Base-by-base conservation (phyloP, 176 grass and related monocot genomes). In the Poa pratensis region DNA sequence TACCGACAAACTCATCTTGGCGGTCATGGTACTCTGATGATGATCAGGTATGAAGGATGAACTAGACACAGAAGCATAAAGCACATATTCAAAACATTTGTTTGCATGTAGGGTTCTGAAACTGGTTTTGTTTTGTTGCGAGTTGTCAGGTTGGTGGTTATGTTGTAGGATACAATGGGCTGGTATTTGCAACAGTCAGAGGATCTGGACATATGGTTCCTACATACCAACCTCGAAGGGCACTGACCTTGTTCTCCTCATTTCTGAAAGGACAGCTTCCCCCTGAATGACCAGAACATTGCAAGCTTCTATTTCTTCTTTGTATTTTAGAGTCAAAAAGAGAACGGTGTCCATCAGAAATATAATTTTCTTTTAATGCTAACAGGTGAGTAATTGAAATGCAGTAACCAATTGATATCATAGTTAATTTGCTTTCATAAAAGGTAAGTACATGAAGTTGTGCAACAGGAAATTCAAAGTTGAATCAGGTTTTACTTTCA, bases 161-260 rank as follows among this genome's bases (percentile, higher is more conserved):
- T 82, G 85, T 90, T 55, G 80, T 81, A 1, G 63, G 77, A 28
- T 90, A 92, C 59, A 53, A 84, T 59, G 58, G 80, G 49, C 73
- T 90, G 20, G 76, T 78, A 46, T 83, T 95, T 43, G 83, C 84
- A 42, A 92, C 90, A 54, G 83, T 90, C 43, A 92, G 88, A 70
- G 88, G 86, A 81, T 61, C 90, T 51, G 83, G 79, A 20, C 93
- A 95, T 73, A 90, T 74, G 83, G 88, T 92, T 69, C 85, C 87
- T 54, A 87, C 43, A 6, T 81, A 90, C 72, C 85, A 90, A 63
- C 82, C 90, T 37, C 78, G 86, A 73, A 88, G 88, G 57, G 85
- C 90, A 40, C 59, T 92, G 30, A 83, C 65, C 77, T 82, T 92
- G 69, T 82, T 88, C 65, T 86, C 85, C 1, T 86, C 73, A 50